These are phyloP conservation scores for Globisporangium solare DNA, from an alignment of 352 stramenopile species.

Conservation along the genomic window DNA sequence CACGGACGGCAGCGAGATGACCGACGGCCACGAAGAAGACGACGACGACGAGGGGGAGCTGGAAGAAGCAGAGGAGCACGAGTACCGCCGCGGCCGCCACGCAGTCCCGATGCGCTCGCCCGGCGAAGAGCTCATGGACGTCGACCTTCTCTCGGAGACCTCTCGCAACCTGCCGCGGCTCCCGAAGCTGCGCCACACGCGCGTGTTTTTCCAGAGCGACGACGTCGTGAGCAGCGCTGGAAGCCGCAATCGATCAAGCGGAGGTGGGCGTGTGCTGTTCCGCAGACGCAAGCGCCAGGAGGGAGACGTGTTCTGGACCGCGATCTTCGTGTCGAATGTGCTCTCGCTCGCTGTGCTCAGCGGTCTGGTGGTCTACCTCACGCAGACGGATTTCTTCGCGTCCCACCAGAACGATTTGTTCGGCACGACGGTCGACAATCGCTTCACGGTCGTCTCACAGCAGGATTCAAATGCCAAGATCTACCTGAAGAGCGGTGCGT, in stretches of 20 bases:
- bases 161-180: conserved; percentile 23
- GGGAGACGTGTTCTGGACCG: conserved; percentile 69
- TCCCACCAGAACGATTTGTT: conserved; percentile 79
- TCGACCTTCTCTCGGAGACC: conserved; percentile 24
- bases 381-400: conserved; percentile 79
- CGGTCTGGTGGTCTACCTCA: conserved; percentile 62
- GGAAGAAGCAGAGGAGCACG: conserved; percentile 32
- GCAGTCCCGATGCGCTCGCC: conserved; percentile 70
- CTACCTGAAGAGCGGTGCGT: conserved; percentile 70
- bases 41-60: conserved; percentile 10
- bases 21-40: conserved; percentile 11
- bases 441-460: conserved; percentile 73
- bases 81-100: conserved; percentile 46
- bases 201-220: conserved; percentile 51
- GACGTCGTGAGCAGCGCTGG: conserved; percentile 24
- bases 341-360: conserved; percentile 63
- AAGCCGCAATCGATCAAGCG: conserved; percentile 30
- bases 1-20: conserved; percentile 13
- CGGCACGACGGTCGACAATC: conserved; percentile 73
- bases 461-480: conserved; percentile 61
- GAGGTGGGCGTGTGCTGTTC: conserved; percentile 55
- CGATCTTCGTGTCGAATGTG: conserved; percentile 59
- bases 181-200: conserved; percentile 23
- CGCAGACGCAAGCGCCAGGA: conserved; percentile 41
- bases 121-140: conserved; percentile 33